Evolutionary conservation across 1,284 basidiomycete species (phyloP).

Genomic region (Heterobasidion irregulare): DNA sequence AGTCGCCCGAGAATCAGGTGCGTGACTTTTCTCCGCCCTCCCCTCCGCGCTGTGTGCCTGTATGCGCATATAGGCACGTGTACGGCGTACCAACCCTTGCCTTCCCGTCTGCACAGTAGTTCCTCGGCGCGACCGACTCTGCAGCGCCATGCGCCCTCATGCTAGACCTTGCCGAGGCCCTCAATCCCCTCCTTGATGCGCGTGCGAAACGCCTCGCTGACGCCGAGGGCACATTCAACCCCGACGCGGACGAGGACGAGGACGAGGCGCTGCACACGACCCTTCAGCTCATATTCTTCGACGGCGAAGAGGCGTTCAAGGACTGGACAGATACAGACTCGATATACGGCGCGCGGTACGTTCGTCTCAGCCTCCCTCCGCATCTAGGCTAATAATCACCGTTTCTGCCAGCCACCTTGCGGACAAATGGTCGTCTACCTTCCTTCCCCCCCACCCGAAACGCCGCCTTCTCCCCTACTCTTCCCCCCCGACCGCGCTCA

Average conservation of each 20-base stretch:
- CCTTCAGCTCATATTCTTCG: conserved; percentile 93
- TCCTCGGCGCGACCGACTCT: conserved; percentile 96
- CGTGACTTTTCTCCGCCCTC: conserved; percentile 18
- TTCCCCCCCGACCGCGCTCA: conserved; percentile 52
- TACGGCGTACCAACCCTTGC: neutral
- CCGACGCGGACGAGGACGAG: conserved; percentile 42
- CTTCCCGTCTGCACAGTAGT: conserved; percentile 38
- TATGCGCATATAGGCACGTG: conserved; percentile 7
- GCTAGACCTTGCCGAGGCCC: conserved; percentile 79
- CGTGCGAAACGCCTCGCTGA: conserved; percentile 50
- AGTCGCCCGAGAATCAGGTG: conserved; percentile 67
- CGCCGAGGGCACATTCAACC: conserved; percentile 19
- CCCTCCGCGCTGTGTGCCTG: neutral
- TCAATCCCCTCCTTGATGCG: conserved; percentile 63
- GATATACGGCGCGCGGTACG: conserved; percentile 86
- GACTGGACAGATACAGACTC: conserved; percentile 89
- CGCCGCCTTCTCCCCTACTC: conserved; percentile 46
- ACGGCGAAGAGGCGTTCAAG: conserved; percentile 95
- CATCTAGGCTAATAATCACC: neutral
- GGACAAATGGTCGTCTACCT: conserved; percentile 70
- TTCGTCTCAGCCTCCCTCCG: conserved; percentile 1
- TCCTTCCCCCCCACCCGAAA: conserved; percentile 50
- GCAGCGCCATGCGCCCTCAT: conserved; percentile 94
- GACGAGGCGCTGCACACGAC: conserved; percentile 77
- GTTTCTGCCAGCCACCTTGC: conserved; percentile 68